Evolutionary conservation across 2,329 filamentous ascomycete genomes (phyloP).

Genomic region (Ophiostoma angusticollis): DNA sequence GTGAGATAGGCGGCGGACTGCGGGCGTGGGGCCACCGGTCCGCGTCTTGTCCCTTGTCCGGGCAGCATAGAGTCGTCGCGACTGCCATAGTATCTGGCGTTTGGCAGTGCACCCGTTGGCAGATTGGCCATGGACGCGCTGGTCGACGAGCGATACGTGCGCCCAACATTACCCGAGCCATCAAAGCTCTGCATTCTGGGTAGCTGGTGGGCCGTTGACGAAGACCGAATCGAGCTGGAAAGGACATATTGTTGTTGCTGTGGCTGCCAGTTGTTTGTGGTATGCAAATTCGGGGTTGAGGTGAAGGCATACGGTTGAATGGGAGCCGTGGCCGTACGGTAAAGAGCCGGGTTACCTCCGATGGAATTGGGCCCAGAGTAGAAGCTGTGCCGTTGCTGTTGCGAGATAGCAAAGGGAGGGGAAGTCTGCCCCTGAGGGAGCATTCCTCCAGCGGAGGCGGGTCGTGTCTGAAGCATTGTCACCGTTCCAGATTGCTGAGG

Average conservation of each 20-base stretch:
- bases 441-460: constrained; percentile 49
- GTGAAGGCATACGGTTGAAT: constrained; percentile 70
- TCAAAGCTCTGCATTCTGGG: constrained; percentile 29
- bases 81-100: constrained; percentile 27
- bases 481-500: constrained; percentile 61
- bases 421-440: constrained; percentile 40
- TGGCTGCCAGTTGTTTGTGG: constrained; percentile 16
- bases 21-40: constrained; percentile 27
- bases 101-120: constrained; percentile 21
- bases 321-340: constrained; percentile 43
- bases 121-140: constrained; percentile 28
- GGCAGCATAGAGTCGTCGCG: constrained; percentile 40
- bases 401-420: constrained; percentile 35
- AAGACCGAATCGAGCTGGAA: too few species aligned
- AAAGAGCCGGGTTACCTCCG: constrained; percentile 29
- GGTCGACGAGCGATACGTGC: constrained; percentile 19
- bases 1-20: constrained; percentile 29
- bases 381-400: constrained; percentile 36
- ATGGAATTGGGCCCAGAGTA: constrained; percentile 36
- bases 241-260: constrained; percentile 7
- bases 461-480: constrained; percentile 64
- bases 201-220: constrained; percentile 32
- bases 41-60: constrained; percentile 24
- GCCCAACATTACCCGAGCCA: constrained; percentile 2
- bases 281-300: constrained; percentile 52